Evolutionary conservation across 306 rosid species (phyloP).

Genomic region (Quercus parvula): DNA sequence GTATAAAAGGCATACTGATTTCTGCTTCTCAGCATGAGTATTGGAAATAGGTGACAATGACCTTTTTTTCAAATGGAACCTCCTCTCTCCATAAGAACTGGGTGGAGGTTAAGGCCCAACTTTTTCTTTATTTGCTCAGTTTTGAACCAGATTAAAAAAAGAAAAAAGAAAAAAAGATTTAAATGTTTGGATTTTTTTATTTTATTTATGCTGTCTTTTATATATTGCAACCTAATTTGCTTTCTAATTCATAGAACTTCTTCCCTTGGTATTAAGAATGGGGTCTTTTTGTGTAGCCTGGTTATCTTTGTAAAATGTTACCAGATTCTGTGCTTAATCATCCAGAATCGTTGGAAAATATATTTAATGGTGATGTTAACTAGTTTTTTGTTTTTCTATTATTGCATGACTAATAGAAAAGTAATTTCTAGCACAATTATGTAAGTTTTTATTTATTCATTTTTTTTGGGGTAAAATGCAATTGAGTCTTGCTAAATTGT

Average conservation of each 20-base stretch:
- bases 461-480: not conserved
- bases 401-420: not conserved
- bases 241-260: not conserved
- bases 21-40: too few relatives aligned
- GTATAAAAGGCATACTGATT: too few relatives aligned
- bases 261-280: not conserved
- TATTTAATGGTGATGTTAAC: constrained; percentile 57
- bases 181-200: not conserved
- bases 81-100: too few relatives aligned
- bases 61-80: too few relatives aligned
- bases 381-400: not conserved
- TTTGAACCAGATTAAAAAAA: too few relatives aligned
- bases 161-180: too few relatives aligned
- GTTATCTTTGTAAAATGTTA: constrained; percentile 72
- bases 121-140: too few relatives aligned
- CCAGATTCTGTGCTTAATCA: constrained; percentile 77
- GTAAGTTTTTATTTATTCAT: not conserved
- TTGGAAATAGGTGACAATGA: too few relatives aligned
- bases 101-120: too few relatives aligned
- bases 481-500: not conserved
- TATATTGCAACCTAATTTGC: not conserved
- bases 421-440: not conserved
- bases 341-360: constrained; percentile 63
- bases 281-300: constrained; percentile 50
- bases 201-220: not conserved